Base-by-base conservation (phyloP, 192 early-diverging fungal genomes). In the Umbelopsis ramanniana region DNA sequence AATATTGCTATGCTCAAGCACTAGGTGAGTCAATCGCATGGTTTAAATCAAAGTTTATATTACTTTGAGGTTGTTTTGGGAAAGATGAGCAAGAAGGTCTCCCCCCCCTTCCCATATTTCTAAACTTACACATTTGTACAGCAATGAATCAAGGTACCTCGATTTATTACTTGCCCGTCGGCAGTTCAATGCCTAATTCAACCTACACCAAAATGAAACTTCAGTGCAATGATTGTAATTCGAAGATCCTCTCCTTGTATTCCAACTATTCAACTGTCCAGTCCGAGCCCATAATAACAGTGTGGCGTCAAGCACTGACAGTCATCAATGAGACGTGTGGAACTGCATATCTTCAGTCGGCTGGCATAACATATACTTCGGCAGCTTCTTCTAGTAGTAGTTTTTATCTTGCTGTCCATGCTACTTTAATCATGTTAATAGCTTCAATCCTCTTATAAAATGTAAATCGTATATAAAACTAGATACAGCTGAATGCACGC, bases 291-390 rank as follows among this genome's bases (percentile, higher is more conserved):
- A 38, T 63, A 29, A 63, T 2, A 11, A 19, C 57, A 2, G 29
- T 63, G 0, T 63, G 57, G 57, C 26, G n/a, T 35, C 29, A 19
- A 7, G 57, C 57, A 11, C 33, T 63, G 12, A 37, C 57, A n/a
- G 14, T 63, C 57, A 19, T 63, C 57, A 63, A 63, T n/a, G 57
- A 22, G 11, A 63, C 57, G 3, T 63, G 57, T 37, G 57, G 57
- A n/a, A 22, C 11, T 37, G 17, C 57, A 19, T 63, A 63, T 63
- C 57, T 63, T 35, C 15, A 14, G 0, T 17, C 26, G n/a, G 23
- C 57, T 6, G 57, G 57, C 12, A 38, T 63, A 6, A 12, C 11
- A 4, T 63, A 29, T 35, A 37, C 57, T 17, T 63, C 57, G 19
- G 15, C 29, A 12, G 29, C 57, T 17, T 14, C 26, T 63, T 37